These are phyloP conservation scores for Bruguiera gymnorhiza DNA, from an alignment of 345 rosid species.

Conservation along the genomic window DNA sequence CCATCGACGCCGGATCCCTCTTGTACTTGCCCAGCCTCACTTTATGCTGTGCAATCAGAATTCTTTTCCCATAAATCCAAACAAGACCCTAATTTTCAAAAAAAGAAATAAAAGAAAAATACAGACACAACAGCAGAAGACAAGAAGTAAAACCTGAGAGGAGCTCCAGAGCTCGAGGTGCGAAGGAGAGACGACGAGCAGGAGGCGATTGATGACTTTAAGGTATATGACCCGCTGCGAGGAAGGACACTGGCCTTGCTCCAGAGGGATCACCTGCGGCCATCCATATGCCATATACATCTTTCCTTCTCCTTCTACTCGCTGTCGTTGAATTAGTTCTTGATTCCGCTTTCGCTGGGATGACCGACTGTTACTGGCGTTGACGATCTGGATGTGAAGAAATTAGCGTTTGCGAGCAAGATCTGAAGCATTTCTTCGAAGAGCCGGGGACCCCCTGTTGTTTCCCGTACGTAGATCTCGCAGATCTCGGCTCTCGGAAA, in stretches of 20 bases:
- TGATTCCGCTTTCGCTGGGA: conserved; percentile 5
- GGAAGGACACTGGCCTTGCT: conserved; percentile 58
- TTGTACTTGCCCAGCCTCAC: conserved; percentile 86
- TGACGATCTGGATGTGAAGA: conserved; percentile 24
- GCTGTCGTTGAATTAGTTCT: background rate
- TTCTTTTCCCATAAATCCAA: conserved; percentile 7
- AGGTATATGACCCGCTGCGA: conserved; percentile 72
- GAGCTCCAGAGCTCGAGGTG: conserved; percentile 91
- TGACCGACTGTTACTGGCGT: conserved; percentile 6
- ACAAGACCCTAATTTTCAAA: conserved; percentile 13
- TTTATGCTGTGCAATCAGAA: conserved; percentile 49
- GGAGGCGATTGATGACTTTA: conserved; percentile 55
- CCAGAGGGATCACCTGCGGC: conserved; percentile 95
- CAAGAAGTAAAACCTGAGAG: conserved; percentile 45
- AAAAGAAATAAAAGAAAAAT: background rate
- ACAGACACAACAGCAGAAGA: background rate
- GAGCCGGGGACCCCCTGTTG: background rate
- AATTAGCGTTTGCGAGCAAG: conserved; percentile 8
- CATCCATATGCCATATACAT: conserved; percentile 99
- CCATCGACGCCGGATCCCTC: conserved; percentile 71
- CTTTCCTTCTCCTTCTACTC: conserved; percentile 25
- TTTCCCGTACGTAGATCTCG: conserved; percentile 7
- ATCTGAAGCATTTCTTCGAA: conserved; percentile 20
- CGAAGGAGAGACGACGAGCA: conserved; percentile 76
- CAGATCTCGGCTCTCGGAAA: background rate